Evolutionary conservation across 192 early-diverging fungal genomes (phyloP).

Genomic region (Coemansia sp.): DNA sequence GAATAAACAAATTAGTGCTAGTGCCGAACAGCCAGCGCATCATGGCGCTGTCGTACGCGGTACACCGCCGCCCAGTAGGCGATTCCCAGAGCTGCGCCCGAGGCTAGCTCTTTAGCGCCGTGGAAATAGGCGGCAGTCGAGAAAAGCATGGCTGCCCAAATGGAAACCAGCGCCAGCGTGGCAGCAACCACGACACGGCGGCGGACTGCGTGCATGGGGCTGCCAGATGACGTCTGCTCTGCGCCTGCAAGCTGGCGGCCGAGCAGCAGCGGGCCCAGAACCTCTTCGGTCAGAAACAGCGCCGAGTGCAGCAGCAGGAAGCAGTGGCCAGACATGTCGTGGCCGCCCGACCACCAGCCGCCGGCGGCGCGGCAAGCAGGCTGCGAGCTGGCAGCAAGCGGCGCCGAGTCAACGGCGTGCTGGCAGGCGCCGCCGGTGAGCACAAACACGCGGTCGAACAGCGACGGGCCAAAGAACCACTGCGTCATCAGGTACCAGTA

Average conservation of each 20-base stretch:
- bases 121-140: constrained; percentile 83
- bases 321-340: constrained; percentile 89
- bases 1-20: neutral
- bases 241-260: neutral
- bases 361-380: constrained; percentile 54
- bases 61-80: constrained; percentile 62
- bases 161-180: constrained; percentile 48
- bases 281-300: constrained; percentile 71
- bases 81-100: constrained; percentile 67
- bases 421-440: constrained; percentile 69
- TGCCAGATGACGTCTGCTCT: constrained; percentile 9
- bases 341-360: constrained; percentile 73
- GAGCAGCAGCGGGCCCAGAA: constrained; percentile 40
- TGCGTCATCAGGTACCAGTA: constrained; percentile 87
- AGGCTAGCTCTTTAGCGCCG: constrained; percentile 62
- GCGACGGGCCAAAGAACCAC: constrained; percentile 79
- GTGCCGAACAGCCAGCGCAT: too few relatives aligned
- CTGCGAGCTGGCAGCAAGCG: constrained; percentile 19
- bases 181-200: constrained; percentile 25
- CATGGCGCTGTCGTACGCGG: neutral
- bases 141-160: constrained; percentile 79
- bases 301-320: constrained; percentile 76
- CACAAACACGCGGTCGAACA: constrained; percentile 78
- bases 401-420: neutral
- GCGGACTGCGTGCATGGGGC: constrained; percentile 24